These are phyloP conservation scores for Coemansia sp. DNA, from an alignment of 192 early-diverging fungal genomes.

Conservation along the genomic window DNA sequence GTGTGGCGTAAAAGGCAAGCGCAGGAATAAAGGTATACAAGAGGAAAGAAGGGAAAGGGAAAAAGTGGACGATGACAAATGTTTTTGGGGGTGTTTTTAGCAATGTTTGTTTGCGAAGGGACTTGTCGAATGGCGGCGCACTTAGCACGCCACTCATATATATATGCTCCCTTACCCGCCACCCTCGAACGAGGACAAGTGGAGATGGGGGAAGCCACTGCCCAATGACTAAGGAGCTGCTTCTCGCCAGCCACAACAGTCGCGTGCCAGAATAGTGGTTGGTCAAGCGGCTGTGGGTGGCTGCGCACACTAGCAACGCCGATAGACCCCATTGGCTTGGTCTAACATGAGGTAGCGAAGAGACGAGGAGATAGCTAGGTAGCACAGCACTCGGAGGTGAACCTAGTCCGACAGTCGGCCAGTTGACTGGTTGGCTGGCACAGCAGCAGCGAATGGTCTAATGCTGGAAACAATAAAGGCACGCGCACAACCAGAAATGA, in stretches of 20 bases:
- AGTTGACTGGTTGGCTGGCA: neutral
- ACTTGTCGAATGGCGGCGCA: conserved; percentile 4
- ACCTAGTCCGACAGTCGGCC: neutral
- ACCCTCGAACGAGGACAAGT: neutral
- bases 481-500: neutral
- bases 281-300: neutral
- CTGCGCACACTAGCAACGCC: neutral
- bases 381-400: neutral
- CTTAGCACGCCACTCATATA: neutral
- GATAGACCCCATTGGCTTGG: neutral
- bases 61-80: conserved; percentile 2
- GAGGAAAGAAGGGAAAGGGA: neutral
- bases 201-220: conserved; percentile 1
- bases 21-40: neutral
- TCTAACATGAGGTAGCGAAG: neutral
- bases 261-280: neutral
- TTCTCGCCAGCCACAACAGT: neutral
- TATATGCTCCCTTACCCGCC: conserved; percentile 2
- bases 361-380: conserved; percentile 1
- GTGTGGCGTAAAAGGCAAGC: conserved; percentile 10
- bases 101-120: neutral
- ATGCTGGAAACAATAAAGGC: neutral
- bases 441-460: neutral
- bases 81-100: neutral
- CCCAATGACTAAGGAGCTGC: neutral